Percentiles rank a stretch among this genome's conserved stretches.
Conservation (phyloP, 495 filamentous ascomycete species). For the Penicillium bialowiezense region DNA sequence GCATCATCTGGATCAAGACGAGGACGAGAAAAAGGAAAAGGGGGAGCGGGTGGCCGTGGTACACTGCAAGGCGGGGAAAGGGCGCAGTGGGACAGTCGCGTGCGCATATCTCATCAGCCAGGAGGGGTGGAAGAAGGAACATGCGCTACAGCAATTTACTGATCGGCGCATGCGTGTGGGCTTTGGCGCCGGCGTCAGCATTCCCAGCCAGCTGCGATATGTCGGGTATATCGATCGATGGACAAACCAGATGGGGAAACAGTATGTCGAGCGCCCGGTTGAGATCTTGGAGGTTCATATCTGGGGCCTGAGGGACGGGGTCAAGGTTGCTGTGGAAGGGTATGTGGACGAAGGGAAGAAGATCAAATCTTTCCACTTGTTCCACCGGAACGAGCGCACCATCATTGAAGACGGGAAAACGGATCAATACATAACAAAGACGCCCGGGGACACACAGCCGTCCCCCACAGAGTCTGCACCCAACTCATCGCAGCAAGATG, state of each 20-base stretch:
- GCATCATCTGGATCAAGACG: conserved; percentile 44
- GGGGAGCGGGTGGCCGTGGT: conserved; percentile 75
- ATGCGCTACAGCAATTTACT: conserved; percentile 82
- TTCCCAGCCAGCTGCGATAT: conserved; percentile 87
- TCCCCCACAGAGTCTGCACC: too few species aligned
- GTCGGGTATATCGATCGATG: conserved; percentile 88
- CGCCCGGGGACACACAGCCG: too few species aligned
- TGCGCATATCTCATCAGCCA: conserved; percentile 88
- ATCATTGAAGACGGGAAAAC: conserved; percentile 53
- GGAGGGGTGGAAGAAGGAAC: conserved; percentile 75
- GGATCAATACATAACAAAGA: not conserved
- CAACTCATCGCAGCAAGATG: too few species aligned
- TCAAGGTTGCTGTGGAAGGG: conserved; percentile 82
- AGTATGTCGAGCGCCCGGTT: conserved; percentile 77
- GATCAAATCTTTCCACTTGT: conserved; percentile 81
- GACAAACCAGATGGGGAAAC: conserved; percentile 66
- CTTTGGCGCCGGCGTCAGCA: conserved; percentile 88
- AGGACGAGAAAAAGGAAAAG: conserved; percentile 10
- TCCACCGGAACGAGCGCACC: conserved; percentile 69
- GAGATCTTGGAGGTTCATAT: conserved; percentile 87
- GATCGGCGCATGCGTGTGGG: conserved; percentile 82
- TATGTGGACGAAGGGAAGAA: conserved; percentile 83
- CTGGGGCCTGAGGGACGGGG: conserved; percentile 84
- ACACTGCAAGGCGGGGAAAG: conserved; percentile 97
- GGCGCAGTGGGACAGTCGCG: conserved; percentile 83